Evolutionary conservation across 352 stramenopile species (phyloP).

Genomic region (Pythium aphanidermatum): DNA sequence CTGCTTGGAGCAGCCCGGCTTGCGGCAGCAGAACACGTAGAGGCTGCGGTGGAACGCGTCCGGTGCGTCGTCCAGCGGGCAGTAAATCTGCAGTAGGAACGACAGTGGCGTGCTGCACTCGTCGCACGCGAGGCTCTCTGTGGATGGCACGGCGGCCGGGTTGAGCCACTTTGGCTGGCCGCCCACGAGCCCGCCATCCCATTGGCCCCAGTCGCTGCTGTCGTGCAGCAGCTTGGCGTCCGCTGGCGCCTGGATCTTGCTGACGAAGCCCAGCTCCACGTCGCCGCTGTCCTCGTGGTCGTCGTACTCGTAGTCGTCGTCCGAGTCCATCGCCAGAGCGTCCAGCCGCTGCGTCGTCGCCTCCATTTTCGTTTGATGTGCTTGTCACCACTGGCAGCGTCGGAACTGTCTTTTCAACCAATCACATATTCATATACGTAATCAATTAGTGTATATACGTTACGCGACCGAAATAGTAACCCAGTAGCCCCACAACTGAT

Average conservation of each 20-base stretch:
- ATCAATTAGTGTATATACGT: conserved; percentile 12
- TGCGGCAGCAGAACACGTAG: conserved; percentile 91
- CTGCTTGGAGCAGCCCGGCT: conserved; percentile 40
- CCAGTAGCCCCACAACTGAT: conserved; percentile 1
- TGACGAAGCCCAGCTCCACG: conserved; percentile 76
- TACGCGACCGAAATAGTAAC: too few relatives aligned
- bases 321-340: conserved; percentile 31
- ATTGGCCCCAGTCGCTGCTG: conserved; percentile 74
- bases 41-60: conserved; percentile 92
- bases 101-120: conserved; percentile 46
- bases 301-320: conserved; percentile 33
- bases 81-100: conserved; percentile 92
- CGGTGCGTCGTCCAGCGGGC: conserved; percentile 77
- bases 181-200: conserved; percentile 91
- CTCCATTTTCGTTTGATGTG: conserved; percentile 1
- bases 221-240: conserved; percentile 32
- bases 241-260: conserved; percentile 24
- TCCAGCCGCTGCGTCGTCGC: conserved; percentile 7
- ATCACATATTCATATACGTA: conserved; percentile 6
- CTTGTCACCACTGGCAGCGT: too few relatives aligned
- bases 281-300: conserved; percentile 27
- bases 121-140: conserved; percentile 36
- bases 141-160: conserved; percentile 35
- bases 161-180: conserved; percentile 87
- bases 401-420: conserved; percentile 19